A percentile compares a stretch with the other conserved stretches of the same genome.
Evolutionary conservation across 1,139 yeast genomes (phyloP).

Genomic region (Protomyces arabidopsidicola): DNA sequence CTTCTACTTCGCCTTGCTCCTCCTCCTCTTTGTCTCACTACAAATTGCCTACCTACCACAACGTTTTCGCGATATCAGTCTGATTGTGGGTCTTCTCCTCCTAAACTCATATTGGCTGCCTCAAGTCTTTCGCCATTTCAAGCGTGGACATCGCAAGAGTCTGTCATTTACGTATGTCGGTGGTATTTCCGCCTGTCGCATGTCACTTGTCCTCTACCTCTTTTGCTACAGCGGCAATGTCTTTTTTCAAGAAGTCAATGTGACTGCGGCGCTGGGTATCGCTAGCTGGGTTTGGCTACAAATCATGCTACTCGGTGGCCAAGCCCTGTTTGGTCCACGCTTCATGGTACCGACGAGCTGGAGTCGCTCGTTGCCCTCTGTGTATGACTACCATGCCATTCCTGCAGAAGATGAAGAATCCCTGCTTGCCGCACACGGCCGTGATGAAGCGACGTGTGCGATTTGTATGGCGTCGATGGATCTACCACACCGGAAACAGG

Average conservation of each 20-base stretch:
- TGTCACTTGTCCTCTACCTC: slow-evolving; percentile 62
- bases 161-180: slow-evolving; percentile 66
- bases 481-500: slow-evolving; percentile 46
- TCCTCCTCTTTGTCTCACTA: slow-evolving; percentile 54
- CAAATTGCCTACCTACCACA: slow-evolving; percentile 64
- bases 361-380: slow-evolving; percentile 61
- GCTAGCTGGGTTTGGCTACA: slow-evolving; percentile 58
- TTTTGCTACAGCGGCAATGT: slow-evolving; percentile 45
- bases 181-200: slow-evolving; percentile 60
- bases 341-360: slow-evolving; percentile 64
- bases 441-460: slow-evolving; percentile 62
- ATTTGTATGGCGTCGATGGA: slow-evolving; percentile 79
- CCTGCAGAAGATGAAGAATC: slow-evolving; percentile 36
- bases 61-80: slow-evolving; percentile 53
- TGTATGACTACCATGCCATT: slow-evolving; percentile 75
- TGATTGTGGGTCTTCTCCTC: slow-evolving; percentile 50
- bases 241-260: slow-evolving; percentile 57
- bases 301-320: slow-evolving; percentile 53
- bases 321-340: slow-evolving; percentile 67
- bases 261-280: slow-evolving; percentile 46
- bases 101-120: slow-evolving; percentile 85
- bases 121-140: slow-evolving; percentile 72
- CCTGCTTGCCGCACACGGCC: not conserved
- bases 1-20: slow-evolving; percentile 57
- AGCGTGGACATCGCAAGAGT: slow-evolving; percentile 64